Conservation (phyloP, 169 alveolate species). For the Theileria luwenshuni region DNA sequence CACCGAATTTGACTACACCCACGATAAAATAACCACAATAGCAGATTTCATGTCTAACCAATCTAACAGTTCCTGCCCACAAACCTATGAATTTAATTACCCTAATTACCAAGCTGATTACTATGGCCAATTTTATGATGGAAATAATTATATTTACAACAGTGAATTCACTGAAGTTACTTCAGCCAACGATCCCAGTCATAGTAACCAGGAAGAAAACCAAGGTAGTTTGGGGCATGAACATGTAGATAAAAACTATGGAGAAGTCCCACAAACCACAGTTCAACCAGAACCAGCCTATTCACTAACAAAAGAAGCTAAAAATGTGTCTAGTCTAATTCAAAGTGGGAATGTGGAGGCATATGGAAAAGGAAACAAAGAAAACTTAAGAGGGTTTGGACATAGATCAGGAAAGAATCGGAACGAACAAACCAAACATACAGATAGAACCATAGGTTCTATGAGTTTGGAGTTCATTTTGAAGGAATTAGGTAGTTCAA, state of each 20-base stretch:
- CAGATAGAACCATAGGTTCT: slow-evolving; percentile 47
- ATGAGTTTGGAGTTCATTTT: slow-evolving; percentile 42
- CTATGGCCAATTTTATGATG: no score
- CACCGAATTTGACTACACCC: neutral
- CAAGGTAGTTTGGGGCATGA: no score
- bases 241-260: slow-evolving; percentile 53
- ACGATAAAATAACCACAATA: slow-evolving; percentile 45
- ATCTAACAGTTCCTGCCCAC: slow-evolving; percentile 43
- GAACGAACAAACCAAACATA: neutral
- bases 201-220: neutral
- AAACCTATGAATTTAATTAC: slow-evolving; percentile 36
- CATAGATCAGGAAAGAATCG: neutral
- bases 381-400: slow-evolving; percentile 3
- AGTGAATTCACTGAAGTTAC: neutral
- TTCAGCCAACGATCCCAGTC: neutral
- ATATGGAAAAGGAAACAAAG: neutral
- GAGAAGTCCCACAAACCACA: slow-evolving; percentile 50
- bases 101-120: neutral
- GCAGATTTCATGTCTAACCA: slow-evolving; percentile 38
- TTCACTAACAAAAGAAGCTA: neutral
- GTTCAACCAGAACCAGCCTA: no score
- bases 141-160: no score
- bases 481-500: neutral
- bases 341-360: neutral
- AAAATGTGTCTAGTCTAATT: neutral